Conservation (phyloP, 1,139 yeast genomes). For the Candida pseudoviswanathii region DNA sequence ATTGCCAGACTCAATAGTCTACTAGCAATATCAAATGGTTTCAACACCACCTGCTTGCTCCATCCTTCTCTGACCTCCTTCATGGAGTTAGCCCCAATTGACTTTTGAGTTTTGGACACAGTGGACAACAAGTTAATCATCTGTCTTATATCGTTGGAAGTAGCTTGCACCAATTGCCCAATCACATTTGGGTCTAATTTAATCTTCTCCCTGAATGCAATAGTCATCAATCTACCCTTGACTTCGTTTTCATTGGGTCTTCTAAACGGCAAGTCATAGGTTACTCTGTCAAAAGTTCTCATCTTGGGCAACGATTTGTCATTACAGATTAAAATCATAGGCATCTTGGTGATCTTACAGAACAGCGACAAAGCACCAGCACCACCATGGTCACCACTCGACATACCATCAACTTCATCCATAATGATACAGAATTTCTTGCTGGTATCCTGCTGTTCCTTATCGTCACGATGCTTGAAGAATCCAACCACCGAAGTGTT, state of each 20-base stretch:
- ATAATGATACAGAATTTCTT: constrained; percentile 73
- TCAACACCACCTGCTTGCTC: constrained; percentile 88
- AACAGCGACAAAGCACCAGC: constrained; percentile 92
- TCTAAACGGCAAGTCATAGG: constrained; percentile 80
- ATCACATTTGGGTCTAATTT: constrained; percentile 79
- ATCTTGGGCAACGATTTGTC: constrained; percentile 91
- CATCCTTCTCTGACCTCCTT: constrained; percentile 65
- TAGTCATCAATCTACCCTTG: constrained; percentile 83
- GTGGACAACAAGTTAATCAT: constrained; percentile 88
- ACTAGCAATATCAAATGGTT: constrained; percentile 91
- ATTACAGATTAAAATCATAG: constrained; percentile 91
- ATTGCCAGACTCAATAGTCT: constrained; percentile 49
- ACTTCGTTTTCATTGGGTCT: constrained; percentile 86
- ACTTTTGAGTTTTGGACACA: constrained; percentile 69
- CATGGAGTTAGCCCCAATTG: constrained; percentile 54
- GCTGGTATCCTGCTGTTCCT: constrained; percentile 37
- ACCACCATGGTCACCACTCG: constrained; percentile 98
- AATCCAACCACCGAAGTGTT: constrained; percentile 86
- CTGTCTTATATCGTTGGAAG: constrained; percentile 91
- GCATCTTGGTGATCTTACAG: constrained; percentile 83
- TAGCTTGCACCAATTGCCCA: constrained; percentile 82
- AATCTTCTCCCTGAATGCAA: constrained; percentile 82
- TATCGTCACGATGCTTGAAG: constrained; percentile 48
- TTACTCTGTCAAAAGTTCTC: constrained; percentile 92
- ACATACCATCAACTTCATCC: constrained; percentile 99